Base-by-base conservation (phyloP, 1,139 yeast genomes). In the Arxiozyma bovina region DNA sequence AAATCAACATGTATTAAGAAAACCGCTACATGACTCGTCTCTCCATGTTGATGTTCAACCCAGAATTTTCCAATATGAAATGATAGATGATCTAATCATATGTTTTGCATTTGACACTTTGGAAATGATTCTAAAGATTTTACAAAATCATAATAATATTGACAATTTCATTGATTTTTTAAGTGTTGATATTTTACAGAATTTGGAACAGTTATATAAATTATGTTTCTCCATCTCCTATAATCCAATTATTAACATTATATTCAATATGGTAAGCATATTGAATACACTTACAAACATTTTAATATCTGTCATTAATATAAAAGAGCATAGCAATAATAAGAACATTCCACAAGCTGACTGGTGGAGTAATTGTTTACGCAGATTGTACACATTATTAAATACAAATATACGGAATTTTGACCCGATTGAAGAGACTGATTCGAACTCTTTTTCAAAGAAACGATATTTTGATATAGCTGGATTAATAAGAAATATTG, bases 41-140 rank as follows among this genome's bases (percentile, higher is more conserved):
- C 27, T 58, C 11, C 61, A 62, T 15, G 30, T 56, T 15, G 55
- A 60, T 50, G 57, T 60, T 8, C 60, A 60, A 11, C 70, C 70
- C 7, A 63, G 65, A 45, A 61, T 65, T 25, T 66, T 66, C 49
- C 73, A 70, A 53, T 66, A 63, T 50, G 71, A 70, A 51, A 54
- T 81, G 1, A 64, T 83, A 11, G 83, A 82, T 59, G 77, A 77
- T 45, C 74, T 81, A 55, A 71, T 75, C 1, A 68, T 82, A 4
- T 63, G 79, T 0, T 77, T 77, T 61, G 73, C 80, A 8, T 73
- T 81, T 66, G 90, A 84, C 63, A 71, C 80, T 1, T 61, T 84
- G 30, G 88, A 84, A 59, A 62, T 70, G 42, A 71, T 56, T 51
- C 65, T 57, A 60, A 68, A 58, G 55, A 62, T 63, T 20, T 58